Base-by-base conservation (phyloP, 2,329 filamentous ascomycete genomes). In the Aspergillus brasiliensis region DNA sequence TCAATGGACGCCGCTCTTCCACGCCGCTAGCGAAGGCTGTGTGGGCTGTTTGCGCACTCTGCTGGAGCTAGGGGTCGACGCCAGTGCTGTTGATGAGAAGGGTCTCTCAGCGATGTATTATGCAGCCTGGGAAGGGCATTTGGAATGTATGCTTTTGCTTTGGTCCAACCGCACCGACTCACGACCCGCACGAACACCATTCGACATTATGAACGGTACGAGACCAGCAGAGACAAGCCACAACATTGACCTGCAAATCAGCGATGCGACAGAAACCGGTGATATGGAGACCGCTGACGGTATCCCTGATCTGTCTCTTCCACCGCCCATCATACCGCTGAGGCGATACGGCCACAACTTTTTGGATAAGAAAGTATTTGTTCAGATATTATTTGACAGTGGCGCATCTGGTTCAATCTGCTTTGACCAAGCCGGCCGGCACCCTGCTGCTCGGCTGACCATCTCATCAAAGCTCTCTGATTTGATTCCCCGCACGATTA, bases 341-440 rank as follows among this genome's bases (percentile, higher is more conserved):
- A 87, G 95, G 67, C 86, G 95, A 69, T 99, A 99, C 70, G 95
- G 95, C 15, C 95, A 99, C 80, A 99, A 98, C 76, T 99, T 99
- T 82, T 83, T 99, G 37, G 95, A 99, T 72, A 97, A 92, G 28
- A 99, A 98, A 80, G 96, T 93, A 0, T 96, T 97, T 64, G 88
- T 99, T 11, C 91, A 97, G 70, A 90, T 99, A 65, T 91, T 85
- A 67, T 98, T 99, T 70, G 91, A 94, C 54, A 88, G 89, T 61
- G 86, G 80, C 27, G 73, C 68, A 19, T 64, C 65, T 10, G 84
- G 95, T 52, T 91, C 95, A 0, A 88, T 99, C 54, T 80, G 91
- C n/a, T 99, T 99, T 78, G 97, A 98, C 79, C 94, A 97, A 72
- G 91, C 96, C 68, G 92, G 91, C 72, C 97, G 97, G 74, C 97